Base-by-base conservation (phyloP, 176 grass and related monocot genomes). In the Saccharum spontaneum region DNA sequence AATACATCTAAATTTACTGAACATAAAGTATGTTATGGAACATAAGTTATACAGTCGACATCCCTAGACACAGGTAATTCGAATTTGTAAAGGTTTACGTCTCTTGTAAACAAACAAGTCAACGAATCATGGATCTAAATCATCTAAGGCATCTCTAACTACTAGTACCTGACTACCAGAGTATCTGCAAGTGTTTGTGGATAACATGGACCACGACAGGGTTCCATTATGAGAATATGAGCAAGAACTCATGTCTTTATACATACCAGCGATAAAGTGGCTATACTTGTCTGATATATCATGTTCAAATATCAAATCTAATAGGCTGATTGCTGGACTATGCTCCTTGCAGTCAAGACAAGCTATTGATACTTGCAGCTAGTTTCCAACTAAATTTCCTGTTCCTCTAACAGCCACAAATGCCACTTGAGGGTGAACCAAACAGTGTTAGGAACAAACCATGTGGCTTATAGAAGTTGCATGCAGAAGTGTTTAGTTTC, bases 371-470 rank as follows among this genome's bases (percentile, higher is more conserved):
- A 28, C 23, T 64, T 64, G 61, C 24, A 64, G 61, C 61, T 71
- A 54, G n/a, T 22, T 43, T 18, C 41, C 8, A n/a, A 74, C 67
- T 30, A 84, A 55, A 34, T 22, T 67, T 78, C 7, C 16, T 66
- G 43, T 83, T 83, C 69, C 22, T 50, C 33, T 31, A 64, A 50
- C 67, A 49, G 50, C 5, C 28, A 20, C 7, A 22, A 71, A 46
- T 66, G 15, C 0, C 18, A 75, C 36, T 74, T 60, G 34, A 41
- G 71, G 26, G 69, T 60, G 54, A 48, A 75, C 36, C 22, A 31
- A 84, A 67, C 45, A 69, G 31, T 48, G 14, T 76, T 69, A 85
- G 40, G 15, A 67, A 61, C 44, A 33, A 59, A 67, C 57, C 65
- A 78, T 81, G 62, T 79, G 14, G 12, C 10, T 10, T 31, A 45